phyloP scores from a whole-genome alignment of 495 filamentous ascomycete genomes.

The Durotheca rogersii region DNA sequence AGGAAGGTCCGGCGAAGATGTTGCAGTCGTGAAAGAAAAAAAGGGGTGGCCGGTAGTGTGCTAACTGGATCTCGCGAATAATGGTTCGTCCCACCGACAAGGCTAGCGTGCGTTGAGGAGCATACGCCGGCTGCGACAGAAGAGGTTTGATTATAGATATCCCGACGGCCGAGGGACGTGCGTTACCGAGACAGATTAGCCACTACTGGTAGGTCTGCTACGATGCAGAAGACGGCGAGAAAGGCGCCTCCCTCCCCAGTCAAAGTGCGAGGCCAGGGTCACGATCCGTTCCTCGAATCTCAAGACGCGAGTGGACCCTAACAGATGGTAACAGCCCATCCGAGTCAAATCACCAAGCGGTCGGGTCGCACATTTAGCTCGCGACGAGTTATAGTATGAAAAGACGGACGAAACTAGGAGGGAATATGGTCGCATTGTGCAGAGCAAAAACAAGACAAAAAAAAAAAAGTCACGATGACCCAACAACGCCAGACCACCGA shows the following conservation, averaged over 20 bases:
- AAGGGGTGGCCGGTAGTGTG: background rate
- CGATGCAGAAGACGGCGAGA: conserved; percentile 13
- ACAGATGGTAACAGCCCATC: conserved; percentile 12
- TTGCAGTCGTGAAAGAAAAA: no score
- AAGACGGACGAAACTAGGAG: conserved; percentile 29
- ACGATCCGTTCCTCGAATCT: conserved; percentile 4
- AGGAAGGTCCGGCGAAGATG: background rate
- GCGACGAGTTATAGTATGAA: conserved; percentile 26
- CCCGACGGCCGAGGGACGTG: background rate
- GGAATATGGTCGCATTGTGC: conserved; percentile 29
- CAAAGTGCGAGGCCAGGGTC: background rate
- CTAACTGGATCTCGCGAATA: background rate
- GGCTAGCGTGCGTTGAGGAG: background rate
- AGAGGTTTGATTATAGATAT: background rate
- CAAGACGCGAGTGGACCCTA: conserved; percentile 19
- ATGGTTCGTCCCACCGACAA: background rate
- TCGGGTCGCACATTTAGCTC: conserved; percentile 6
- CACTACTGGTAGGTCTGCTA: background rate
- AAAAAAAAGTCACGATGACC: conserved; percentile 35
- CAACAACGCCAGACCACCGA: conserved; percentile 39
- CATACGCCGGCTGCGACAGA: background rate
- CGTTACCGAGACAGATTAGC: background rate
- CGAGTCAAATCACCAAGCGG: conserved; percentile 9
- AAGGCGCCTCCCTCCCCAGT: conserved; percentile 6
- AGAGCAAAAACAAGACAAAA: conserved; percentile 10